phyloP scores from a whole-genome alignment of 192 early-diverging fungal genomes.

The Linnemannia hyalina region DNA sequence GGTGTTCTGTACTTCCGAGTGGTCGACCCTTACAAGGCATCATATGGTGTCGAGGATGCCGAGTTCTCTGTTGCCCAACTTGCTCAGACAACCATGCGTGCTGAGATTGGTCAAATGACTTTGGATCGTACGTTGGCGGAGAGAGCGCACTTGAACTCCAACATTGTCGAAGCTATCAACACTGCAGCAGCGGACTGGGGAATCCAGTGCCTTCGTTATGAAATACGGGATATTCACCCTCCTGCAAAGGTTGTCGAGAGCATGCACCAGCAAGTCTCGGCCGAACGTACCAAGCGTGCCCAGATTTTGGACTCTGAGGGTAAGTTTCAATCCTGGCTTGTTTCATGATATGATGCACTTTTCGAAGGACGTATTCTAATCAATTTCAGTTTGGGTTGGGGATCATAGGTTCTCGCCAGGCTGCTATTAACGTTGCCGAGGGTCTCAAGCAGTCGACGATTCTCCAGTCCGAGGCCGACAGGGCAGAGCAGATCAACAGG shows the following conservation, averaged over 20 bases:
- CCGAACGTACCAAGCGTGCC: constrained; percentile 95
- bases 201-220: constrained; percentile 94
- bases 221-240: constrained; percentile 96
- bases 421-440: constrained; percentile 98
- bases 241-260: constrained; percentile 93
- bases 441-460: constrained; percentile 93
- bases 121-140: constrained; percentile 96
- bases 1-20: constrained; percentile 97
- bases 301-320: constrained; percentile 92
- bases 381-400: neutral
- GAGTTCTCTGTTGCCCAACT: constrained; percentile 97
- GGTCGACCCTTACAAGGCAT: constrained; percentile 92
- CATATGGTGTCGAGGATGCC: constrained; percentile 94
- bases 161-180: constrained; percentile 97
- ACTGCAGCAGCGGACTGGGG: constrained; percentile 95
- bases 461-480: constrained; percentile 95
- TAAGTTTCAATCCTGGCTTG: neutral
- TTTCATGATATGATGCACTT: neutral
- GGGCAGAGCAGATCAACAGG: constrained; percentile 89
- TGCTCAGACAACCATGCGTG: constrained; percentile 99
- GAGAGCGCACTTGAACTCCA: constrained; percentile 90
- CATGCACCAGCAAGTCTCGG: constrained; percentile 98
- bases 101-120: constrained; percentile 98
- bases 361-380: neutral
- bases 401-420: constrained; percentile 77